A percentile compares a stretch with the other conserved stretches of the same genome.
Evolutionary conservation across 208 protist genomes (phyloP).

Genomic region (Acanthamoeba healyi): DNA sequence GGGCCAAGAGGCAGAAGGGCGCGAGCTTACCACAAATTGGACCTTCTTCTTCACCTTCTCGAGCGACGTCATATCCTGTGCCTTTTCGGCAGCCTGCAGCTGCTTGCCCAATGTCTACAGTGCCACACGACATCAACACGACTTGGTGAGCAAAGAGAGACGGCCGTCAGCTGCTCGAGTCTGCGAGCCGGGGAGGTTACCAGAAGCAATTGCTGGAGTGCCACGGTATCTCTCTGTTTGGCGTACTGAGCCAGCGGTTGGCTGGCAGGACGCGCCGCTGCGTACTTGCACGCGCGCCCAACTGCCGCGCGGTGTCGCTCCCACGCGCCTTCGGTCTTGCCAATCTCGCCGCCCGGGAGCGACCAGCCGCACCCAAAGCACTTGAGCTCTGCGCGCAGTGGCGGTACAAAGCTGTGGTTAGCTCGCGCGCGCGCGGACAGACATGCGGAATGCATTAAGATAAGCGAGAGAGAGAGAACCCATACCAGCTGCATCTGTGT

Average conservation of each 20-base stretch:
- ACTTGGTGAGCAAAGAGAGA: too few relatives aligned
- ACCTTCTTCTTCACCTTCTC: background rate
- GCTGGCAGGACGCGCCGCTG: background rate
- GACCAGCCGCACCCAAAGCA: background rate
- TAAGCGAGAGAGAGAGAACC: too few relatives aligned
- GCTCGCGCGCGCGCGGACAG: too few relatives aligned
- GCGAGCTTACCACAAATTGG: background rate
- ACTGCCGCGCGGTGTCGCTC: background rate
- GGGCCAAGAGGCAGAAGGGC: background rate
- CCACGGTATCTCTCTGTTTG: background rate
- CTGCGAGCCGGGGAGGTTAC: background rate
- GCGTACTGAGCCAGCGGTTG: background rate
- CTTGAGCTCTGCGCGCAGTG: background rate
- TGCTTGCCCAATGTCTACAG: background rate
- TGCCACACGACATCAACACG: background rate
- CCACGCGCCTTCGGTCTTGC: background rate
- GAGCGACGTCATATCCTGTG: background rate
- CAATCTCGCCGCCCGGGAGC: background rate
- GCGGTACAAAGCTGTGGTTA: too few relatives aligned
- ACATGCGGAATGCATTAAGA: too few relatives aligned
- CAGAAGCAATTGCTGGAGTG: background rate
- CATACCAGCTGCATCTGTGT: background rate
- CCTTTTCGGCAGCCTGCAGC: background rate
- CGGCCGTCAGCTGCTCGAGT: too few relatives aligned
- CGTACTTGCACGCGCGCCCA: constrained; percentile 5